phyloP scores from a whole-genome alignment of 2,329 filamentous ascomycete genomes.

The Pseudocercospora cruenta region DNA sequence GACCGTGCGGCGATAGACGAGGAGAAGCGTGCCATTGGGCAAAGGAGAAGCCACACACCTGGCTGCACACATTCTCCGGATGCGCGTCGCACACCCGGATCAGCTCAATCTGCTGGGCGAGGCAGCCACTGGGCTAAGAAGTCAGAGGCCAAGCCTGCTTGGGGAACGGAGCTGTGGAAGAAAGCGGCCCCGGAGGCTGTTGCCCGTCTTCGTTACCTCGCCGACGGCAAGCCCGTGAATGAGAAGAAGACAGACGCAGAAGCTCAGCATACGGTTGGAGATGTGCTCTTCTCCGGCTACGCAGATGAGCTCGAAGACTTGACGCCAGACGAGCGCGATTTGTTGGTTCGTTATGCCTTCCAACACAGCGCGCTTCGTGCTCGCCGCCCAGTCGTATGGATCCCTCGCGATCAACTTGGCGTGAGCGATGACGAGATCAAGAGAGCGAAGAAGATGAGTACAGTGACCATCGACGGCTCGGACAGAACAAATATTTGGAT shows the following conservation, averaged over 20 bases:
- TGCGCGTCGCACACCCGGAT: background rate
- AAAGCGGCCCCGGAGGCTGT: conserved; percentile 29
- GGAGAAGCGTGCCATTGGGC: conserved; percentile 41
- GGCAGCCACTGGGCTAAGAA: conserved; percentile 22
- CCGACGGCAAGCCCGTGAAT: conserved; percentile 24
- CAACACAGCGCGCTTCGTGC: conserved; percentile 86
- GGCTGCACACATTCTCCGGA: conserved; percentile 5
- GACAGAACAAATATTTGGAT: conserved; percentile 70
- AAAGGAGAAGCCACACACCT: conserved; percentile 29
- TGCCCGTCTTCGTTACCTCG: conserved; percentile 29
- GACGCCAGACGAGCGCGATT: conserved; percentile 84
- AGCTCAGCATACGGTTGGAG: conserved; percentile 70
- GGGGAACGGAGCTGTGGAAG: conserved; percentile 24
- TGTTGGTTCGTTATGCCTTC: conserved; percentile 84
- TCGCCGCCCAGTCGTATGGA: conserved; percentile 86
- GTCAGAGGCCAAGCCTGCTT: conserved; percentile 17
- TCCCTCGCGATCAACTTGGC: conserved; percentile 86
- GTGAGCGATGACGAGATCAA: conserved; percentile 89
- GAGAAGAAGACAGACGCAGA: conserved; percentile 48
- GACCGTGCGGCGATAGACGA: conserved; percentile 35
- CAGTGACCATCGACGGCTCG: conserved; percentile 49
- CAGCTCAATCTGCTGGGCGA: conserved; percentile 2
- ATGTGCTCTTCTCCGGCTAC: conserved; percentile 82
- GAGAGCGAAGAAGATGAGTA: conserved; percentile 74
- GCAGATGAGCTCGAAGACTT: conserved; percentile 95